Evolutionary conservation across 176 grass and related monocot genomes (phyloP).

Genomic region (Pontederia paniculata): DNA sequence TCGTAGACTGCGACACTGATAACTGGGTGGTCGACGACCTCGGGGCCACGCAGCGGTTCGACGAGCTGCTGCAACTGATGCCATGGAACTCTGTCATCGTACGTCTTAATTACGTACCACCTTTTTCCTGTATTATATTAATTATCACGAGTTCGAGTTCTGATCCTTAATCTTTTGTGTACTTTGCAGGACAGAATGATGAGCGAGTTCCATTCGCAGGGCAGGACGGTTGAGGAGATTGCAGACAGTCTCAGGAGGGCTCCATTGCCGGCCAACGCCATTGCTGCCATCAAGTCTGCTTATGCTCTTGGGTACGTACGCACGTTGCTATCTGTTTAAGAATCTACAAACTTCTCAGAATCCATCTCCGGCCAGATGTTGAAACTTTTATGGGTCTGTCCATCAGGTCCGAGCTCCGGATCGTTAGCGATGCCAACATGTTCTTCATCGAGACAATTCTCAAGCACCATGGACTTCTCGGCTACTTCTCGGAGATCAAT

Average conservation of each 20-base stretch:
- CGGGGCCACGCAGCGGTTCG: conserved; percentile 43
- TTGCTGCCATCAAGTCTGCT: conserved; percentile 49
- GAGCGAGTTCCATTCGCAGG: conserved; percentile 50
- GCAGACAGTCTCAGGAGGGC: conserved; percentile 43
- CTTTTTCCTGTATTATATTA: neutral
- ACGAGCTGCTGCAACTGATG: conserved; percentile 45
- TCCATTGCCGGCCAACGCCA: conserved; percentile 33
- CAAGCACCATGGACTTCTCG: conserved; percentile 47
- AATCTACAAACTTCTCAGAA: too few relatives aligned
- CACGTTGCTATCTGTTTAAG: neutral
- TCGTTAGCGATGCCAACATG: conserved; percentile 76
- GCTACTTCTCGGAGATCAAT: conserved; percentile 64
- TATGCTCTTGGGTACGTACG: conserved; percentile 34
- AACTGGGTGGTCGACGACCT: conserved; percentile 60
- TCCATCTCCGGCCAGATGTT: neutral
- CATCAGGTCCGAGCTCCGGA: conserved; percentile 56
- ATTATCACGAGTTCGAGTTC: too few relatives aligned
- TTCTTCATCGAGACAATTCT: conserved; percentile 83
- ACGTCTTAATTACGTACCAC: too few relatives aligned
- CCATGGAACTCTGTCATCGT: conserved; percentile 75
- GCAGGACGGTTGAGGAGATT: conserved; percentile 47
- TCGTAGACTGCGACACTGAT: conserved; percentile 87
- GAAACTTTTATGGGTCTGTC: neutral
- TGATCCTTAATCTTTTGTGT: neutral
- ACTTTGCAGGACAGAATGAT: conserved; percentile 64